A percentile compares a stretch with the other conserved stretches of the same genome.
Conservation (phyloP, 2,329 filamentous ascomycete genomes). For the Cercospora sesami region DNA sequence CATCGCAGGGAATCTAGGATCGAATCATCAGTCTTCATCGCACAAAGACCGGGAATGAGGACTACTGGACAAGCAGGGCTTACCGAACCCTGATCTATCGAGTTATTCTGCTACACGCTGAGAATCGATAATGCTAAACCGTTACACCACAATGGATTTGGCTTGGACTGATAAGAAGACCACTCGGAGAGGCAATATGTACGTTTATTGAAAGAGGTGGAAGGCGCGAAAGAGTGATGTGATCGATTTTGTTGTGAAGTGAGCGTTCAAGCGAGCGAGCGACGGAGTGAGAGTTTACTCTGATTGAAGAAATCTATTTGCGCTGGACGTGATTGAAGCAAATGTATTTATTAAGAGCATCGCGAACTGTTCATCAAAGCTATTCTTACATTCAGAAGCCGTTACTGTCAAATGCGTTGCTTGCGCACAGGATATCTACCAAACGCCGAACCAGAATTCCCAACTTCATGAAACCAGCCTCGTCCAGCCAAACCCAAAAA, state of each 20-base stretch:
- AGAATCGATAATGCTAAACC: conserved; percentile 13
- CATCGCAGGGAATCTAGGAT: conserved; percentile 11
- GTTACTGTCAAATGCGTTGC: not conserved
- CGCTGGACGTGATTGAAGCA: not conserved
- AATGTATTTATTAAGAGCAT: not conserved
- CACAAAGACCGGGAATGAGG: not conserved
- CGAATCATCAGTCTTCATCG: not conserved
- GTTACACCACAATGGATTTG: conserved; percentile 12
- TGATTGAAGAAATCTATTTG: not conserved
- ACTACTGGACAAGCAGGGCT: not conserved
- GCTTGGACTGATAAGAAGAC: not conserved
- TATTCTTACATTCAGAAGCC: not conserved
- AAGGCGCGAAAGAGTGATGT: conserved; percentile 3
- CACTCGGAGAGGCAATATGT: not conserved
- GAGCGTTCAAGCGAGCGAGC: conserved; percentile 4
- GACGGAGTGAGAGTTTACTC: not conserved
- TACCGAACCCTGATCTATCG: conserved; percentile 16
- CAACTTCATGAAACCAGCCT: too few species aligned
- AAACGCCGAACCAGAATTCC: not conserved
- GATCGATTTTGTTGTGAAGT: not conserved
- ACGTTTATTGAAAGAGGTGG: not conserved
- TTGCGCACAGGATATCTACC: not conserved
- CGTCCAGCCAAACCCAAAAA: too few species aligned
- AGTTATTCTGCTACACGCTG: not conserved
- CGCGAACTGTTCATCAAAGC: not conserved